Percentiles rank a stretch among this genome's conserved stretches.
Evolutionary conservation across 352 stramenopile genomes (phyloP).

Genomic region (Phytophthora crassamura): DNA sequence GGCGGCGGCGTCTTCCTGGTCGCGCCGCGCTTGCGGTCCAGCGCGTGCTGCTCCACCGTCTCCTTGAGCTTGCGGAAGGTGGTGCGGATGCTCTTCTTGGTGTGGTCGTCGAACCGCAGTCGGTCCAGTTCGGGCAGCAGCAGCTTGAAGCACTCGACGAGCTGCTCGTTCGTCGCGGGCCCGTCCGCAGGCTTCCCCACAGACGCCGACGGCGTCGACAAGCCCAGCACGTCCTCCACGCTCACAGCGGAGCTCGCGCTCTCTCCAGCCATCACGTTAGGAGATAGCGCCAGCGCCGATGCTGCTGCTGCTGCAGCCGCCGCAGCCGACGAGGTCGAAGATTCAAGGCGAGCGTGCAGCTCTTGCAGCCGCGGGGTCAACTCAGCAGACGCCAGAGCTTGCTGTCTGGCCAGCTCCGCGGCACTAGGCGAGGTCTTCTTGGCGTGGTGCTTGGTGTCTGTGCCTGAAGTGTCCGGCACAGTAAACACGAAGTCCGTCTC

Average conservation of each 20-base stretch:
- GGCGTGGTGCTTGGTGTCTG: slow-evolving; percentile 24
- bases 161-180: slow-evolving; percentile 51
- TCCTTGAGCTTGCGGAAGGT: slow-evolving; percentile 63
- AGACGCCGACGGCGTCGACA: slow-evolving; percentile 37
- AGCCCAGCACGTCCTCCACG: slow-evolving; percentile 50
- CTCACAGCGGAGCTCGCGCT: slow-evolving; percentile 19
- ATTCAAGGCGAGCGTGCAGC: slow-evolving; percentile 44
- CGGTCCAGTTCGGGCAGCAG: slow-evolving; percentile 60
- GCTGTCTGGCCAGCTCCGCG: slow-evolving; percentile 18
- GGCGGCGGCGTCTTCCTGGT: slow-evolving; percentile 28
- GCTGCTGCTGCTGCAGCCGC: slow-evolving; percentile 16
- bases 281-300: slow-evolving; percentile 25
- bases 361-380: slow-evolving; percentile 49
- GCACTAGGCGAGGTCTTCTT: slow-evolving; percentile 36
- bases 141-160: slow-evolving; percentile 55
- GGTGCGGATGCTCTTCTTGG: slow-evolving; percentile 63
- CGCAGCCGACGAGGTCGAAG: slow-evolving; percentile 30
- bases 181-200: slow-evolving; percentile 16
- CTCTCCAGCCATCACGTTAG: slow-evolving; percentile 33
- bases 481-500: slow-evolving; percentile 54
- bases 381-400: slow-evolving; percentile 10
- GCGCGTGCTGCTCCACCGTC: slow-evolving; percentile 40
- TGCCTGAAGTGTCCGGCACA: slow-evolving; percentile 33
- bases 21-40: slow-evolving; percentile 39
- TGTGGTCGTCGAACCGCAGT: slow-evolving; percentile 62